Percentiles rank a stretch among this genome's conserved stretches.
phyloP scores from a whole-genome alignment of 106 monocot genomes.

The Acorus calamus region DNA sequence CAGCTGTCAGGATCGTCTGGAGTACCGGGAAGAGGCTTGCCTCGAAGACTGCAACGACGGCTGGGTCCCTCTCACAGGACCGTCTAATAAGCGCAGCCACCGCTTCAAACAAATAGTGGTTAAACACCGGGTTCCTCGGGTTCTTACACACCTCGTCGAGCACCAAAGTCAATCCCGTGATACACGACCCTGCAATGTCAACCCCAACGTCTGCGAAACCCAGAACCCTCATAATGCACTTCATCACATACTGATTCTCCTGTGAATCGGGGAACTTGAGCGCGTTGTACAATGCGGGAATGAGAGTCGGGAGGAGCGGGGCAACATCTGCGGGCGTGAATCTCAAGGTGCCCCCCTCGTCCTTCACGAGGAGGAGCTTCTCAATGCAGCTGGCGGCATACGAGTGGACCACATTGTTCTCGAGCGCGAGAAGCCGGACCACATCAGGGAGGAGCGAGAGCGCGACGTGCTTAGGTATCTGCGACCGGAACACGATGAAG shows the following conservation, averaged over 20 bases:
- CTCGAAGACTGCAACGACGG: conserved; percentile 52
- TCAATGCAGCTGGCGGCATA: conserved; percentile 97
- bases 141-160: conserved; percentile 88
- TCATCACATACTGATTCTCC: conserved; percentile 95
- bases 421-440: conserved; percentile 45
- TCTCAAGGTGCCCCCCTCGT: conserved; percentile 29
- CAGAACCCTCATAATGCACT: conserved; percentile 87
- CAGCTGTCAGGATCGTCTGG: conserved; percentile 63
- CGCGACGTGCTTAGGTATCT: conserved; percentile 60
- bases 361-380: conserved; percentile 76
- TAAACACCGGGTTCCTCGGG: conserved; percentile 80
- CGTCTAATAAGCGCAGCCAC: conserved; percentile 70
- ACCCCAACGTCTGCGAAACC: conserved; percentile 37
- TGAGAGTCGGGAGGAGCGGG: conserved; percentile 41
- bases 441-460: conserved; percentile 56
- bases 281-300: conserved; percentile 60
- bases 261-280: conserved; percentile 77
- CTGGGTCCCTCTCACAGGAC: conserved; percentile 62
- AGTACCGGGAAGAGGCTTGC: conserved; percentile 77
- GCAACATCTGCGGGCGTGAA: conserved; percentile 52
- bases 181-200: conserved; percentile 47
- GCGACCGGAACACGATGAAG: conserved; percentile 61
- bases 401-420: conserved; percentile 92
- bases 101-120: conserved; percentile 89
- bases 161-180: conserved; percentile 36